Evolutionary conservation across 768 basidiomycete species (phyloP), one percentile per base, ranked within the genome.

Genomic region (Auricularia heimuer): DNA sequence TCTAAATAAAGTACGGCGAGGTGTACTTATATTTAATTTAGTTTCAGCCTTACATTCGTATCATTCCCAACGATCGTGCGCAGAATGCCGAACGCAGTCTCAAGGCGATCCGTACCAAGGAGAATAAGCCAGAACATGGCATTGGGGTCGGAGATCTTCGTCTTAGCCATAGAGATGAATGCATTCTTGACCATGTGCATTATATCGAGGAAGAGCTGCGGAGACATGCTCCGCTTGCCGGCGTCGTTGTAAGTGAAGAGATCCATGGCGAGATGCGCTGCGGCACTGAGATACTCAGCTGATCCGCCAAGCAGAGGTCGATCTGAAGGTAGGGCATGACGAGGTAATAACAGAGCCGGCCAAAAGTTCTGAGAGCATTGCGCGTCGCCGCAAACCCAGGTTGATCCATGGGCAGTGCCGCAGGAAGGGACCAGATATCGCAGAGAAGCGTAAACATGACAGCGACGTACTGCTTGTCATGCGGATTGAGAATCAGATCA

Each of bases 131-230:
- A 78, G 64, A 80, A 78, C 44, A 69, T 36, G 0, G 69, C 68
- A 58, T 74, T 63, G 0, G 75, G 75, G 62, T 72, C 62, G 62
- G 78, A 72, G 3, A 73, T 65, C 54, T 79, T 77, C 18, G 71
- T 66, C 64, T 78, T 80, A 0, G 73, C 77, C 29, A 79, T 70
- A 62, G 77, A 79, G 62, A 78, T 78, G 58, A 66, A 77, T 0
- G 65, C 70, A 64, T 78, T 79, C 69, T 77, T 79, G 63, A 79
- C 71, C 75, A 77, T 77, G 3, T 75, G 65, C 70, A 73, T 71
- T 44, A 78, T 66, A 65, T 80, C 75, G 2, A 66, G 21, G 63
- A 71, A 79, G 1, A 74, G 70, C 3, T 68, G 67, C 1, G 64
- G 69, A 0, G 73, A 71, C 36, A 78, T 69, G 54, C 75, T 74